Evolutionary conservation across 2,329 filamentous ascomycete species (phyloP).

Genomic region (Amylocarpus encephaloides): DNA sequence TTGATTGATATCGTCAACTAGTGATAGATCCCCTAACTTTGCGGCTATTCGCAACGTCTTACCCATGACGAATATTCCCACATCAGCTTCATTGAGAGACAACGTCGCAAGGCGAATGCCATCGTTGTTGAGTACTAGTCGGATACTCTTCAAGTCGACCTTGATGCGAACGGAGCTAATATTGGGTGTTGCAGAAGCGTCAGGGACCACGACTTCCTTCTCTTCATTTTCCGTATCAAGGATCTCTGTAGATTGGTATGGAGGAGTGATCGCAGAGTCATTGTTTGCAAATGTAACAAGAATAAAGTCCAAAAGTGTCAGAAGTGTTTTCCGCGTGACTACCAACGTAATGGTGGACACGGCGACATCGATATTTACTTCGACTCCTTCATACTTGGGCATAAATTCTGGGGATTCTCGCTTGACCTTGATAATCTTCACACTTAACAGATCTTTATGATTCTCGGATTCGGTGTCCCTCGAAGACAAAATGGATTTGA

Average conservation of each 20-base stretch:
- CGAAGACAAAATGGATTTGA: conserved; percentile 96
- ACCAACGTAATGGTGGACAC: conserved; percentile 95
- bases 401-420: conserved; percentile 88
- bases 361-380: conserved; percentile 83
- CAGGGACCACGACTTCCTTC: conserved; percentile 15
- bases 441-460: conserved; percentile 72
- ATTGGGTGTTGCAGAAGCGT: conserved; percentile 28
- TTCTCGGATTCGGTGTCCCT: conserved; percentile 66
- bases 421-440: conserved; percentile 88
- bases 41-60: conserved; percentile 84
- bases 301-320: conserved; percentile 91
- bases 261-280: conserved; percentile 37
- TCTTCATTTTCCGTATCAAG: conserved; percentile 36
- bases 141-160: conserved; percentile 86
- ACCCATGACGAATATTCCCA: conserved; percentile 80
- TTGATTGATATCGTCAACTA: conserved; percentile 90
- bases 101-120: conserved; percentile 90
- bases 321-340: conserved; percentile 84
- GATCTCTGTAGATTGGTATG: conserved; percentile 29
- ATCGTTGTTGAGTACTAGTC: conserved; percentile 94
- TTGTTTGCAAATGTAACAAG: conserved; percentile 79
- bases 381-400: conserved; percentile 84
- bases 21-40: conserved; percentile 76
- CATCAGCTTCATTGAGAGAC: conserved; percentile 85
- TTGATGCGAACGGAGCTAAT: conserved; percentile 73